phyloP scores from a whole-genome alignment of 768 basidiomycete genomes.

The Pleurotus sapidus region DNA sequence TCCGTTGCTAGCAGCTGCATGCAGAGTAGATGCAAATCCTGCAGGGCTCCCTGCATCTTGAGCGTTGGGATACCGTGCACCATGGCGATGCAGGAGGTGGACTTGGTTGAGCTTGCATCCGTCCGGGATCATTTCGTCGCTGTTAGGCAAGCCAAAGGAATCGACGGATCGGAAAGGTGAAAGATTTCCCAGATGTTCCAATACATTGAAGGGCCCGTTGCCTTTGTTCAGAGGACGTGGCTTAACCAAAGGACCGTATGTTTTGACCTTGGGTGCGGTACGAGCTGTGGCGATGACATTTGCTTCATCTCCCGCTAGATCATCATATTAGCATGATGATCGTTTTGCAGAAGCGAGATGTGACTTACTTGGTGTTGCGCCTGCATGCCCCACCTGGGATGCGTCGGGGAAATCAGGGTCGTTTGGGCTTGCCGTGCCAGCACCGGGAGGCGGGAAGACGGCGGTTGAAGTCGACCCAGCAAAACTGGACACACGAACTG shows the following conservation, averaged over 20 bases:
- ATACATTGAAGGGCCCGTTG: constrained; percentile 36
- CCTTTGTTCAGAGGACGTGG: constrained; percentile 30
- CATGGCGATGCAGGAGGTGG: constrained; percentile 68
- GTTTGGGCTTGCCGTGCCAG: constrained; percentile 28
- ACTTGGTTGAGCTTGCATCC: constrained; percentile 46
- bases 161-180: constrained; percentile 49
- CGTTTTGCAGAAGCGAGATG: neutral
- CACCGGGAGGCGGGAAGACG: constrained; percentile 38
- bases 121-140: constrained; percentile 42
- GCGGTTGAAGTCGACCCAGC: constrained; percentile 40
- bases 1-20: constrained; percentile 36
- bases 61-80: constrained; percentile 56
- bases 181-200: constrained; percentile 46
- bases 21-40: constrained; percentile 42
- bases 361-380: constrained; percentile 44
- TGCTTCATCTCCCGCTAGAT: constrained; percentile 40
- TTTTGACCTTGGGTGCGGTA: constrained; percentile 29
- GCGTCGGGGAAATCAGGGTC: constrained; percentile 38
- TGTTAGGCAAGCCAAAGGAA: constrained; percentile 46
- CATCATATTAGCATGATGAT: neutral
- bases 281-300: constrained; percentile 40
- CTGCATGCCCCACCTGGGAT: constrained; percentile 41
- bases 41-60: constrained; percentile 36
- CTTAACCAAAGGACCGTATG: constrained; percentile 38
- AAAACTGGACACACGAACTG: constrained; percentile 30